Evolutionary conservation across 2,329 filamentous ascomycete species (phyloP), one percentile per base, ranked within the genome.

Genomic region (Chaetothyriales sp.): DNA sequence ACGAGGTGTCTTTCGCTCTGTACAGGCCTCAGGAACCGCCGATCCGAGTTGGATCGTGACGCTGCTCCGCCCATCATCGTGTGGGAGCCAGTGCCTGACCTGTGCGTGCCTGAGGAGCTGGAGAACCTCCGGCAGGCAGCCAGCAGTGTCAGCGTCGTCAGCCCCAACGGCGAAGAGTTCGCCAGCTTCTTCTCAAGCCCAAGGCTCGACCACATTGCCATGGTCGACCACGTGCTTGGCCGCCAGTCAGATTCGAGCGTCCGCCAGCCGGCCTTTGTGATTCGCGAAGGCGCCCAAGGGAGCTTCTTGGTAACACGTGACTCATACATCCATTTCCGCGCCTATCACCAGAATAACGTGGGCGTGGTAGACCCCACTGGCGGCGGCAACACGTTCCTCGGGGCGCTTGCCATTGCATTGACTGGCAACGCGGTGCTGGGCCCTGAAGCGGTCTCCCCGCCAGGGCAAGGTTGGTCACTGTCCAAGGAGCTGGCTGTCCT

Each of bases 71-170:
- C 89, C 1, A 68, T 89, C 5, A 87, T 95, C 65, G 80, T 97
- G 49, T 98, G 90, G 90, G 92, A 98, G 66, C 92, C 92, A 0
- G 86, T 95, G 1, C 92, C 92, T 1, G 88, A 95, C 67, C 76
- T 87, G 1, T 95, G 89, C 66, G 83, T 78, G 0, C 82, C 87
- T 0, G 79, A 81, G 33, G 74, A 83, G 56, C 65, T 78, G 18
- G 64, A 71, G 0, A 74, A 72, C 18, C 78, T 78, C 51, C 65
- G 75, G 18, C 66, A 71, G 51, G 78, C 80, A 5, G 68, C 77
- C 40, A 68, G 68, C 50, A 64, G 70, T 44, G 73, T 84, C 20
- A 74, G 83, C 57, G 70, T 83, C 13, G 71, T 84, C 49, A 82
- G 78, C 57, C 92, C 92, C 0, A 98, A 98, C 64, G 87, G 94